Evolutionary conservation across 2,329 filamentous ascomycete species (phyloP), one percentile per base, ranked within the genome.

Genomic region (Penicillium sp.): DNA sequence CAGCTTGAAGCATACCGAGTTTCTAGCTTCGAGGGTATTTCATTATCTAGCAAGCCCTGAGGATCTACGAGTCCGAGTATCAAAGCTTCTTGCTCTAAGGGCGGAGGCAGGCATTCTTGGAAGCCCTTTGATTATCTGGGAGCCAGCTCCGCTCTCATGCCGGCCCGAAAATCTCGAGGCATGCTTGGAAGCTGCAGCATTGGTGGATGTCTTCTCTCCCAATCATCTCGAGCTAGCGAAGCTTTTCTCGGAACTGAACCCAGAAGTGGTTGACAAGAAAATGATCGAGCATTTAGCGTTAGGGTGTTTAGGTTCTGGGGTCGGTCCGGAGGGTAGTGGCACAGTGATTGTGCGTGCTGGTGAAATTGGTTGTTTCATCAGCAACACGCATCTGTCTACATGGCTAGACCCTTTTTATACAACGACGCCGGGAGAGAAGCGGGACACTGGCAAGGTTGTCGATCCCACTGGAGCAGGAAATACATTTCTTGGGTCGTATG

Each of bases 381-480:
- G 49, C 18, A 43, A 62, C n/a, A 44, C 58, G 2, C 9, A 41
- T 11, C 1, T 35, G 47, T 51, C 62, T 14, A 49, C 11, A 27
- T 74, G 72, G 74, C 50, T 76, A 6, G 70, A 70, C 3, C 66
- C 75, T 1, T 75, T 64, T 52, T 66, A 71, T 53, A 18, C 4
- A 9, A 24, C 24, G 2, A 47, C 6, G 0, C 7, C n/a, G 6
- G 43, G 56, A 14, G 19, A 43, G 4, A 37, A 50, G 3, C 36
- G 49, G 6, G n/a, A 57, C 18, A 16, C 33, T 22, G 22, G 22
- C 5, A 66, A 60, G 14, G 63, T 77, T 0, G 62, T 76, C 19
- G 75, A 77, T 55, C 64, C 73, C 1, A 77, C 75, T 27, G 73
- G 75, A 1, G 75, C 71, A 0, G 74, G 75, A 3, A 77, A 77